A percentile compares a stretch with the other conserved stretches of the same genome.
These are phyloP conservation scores for Samsoniella hepiali DNA, from an alignment of 2,329 filamentous ascomycete species.

Conservation along the genomic window DNA sequence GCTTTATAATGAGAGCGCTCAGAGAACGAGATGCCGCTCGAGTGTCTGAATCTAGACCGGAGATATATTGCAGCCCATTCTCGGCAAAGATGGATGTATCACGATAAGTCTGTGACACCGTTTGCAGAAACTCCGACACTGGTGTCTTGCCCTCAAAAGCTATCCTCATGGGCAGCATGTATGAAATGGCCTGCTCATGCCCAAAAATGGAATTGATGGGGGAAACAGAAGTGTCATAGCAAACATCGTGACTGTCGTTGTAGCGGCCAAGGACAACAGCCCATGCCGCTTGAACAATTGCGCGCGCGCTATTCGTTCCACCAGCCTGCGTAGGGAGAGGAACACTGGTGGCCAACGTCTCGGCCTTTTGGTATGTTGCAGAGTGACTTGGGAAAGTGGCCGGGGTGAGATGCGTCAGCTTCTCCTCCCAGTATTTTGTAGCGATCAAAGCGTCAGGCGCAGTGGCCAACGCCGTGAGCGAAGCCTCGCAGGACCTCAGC, in stretches of 20 bases:
- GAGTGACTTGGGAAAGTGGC: background rate
- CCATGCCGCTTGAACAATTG: constrained; percentile 11
- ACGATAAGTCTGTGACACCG: background rate
- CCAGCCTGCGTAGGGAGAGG: background rate
- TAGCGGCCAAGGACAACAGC: background rate
- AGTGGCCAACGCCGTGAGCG: background rate
- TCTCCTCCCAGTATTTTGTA: background rate
- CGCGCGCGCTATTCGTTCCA: background rate
- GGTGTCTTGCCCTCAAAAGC: background rate
- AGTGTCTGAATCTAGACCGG: background rate
- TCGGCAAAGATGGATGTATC: background rate
- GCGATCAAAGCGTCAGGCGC: background rate
- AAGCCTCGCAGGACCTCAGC: background rate
- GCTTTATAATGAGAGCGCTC: background rate
- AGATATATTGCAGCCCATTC: background rate
- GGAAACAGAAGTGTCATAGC: background rate
- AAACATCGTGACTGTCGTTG: background rate
- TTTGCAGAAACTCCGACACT: background rate
- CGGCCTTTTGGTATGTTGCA: background rate
- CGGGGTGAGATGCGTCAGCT: background rate
- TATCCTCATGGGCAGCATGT: background rate
- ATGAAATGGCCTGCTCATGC: background rate
- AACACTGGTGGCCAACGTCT: background rate
- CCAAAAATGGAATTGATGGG: background rate
- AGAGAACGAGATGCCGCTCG: background rate